Evolutionary conservation across 2,329 filamentous ascomycete species (phyloP).

Genomic region (Penicillium sp.): DNA sequence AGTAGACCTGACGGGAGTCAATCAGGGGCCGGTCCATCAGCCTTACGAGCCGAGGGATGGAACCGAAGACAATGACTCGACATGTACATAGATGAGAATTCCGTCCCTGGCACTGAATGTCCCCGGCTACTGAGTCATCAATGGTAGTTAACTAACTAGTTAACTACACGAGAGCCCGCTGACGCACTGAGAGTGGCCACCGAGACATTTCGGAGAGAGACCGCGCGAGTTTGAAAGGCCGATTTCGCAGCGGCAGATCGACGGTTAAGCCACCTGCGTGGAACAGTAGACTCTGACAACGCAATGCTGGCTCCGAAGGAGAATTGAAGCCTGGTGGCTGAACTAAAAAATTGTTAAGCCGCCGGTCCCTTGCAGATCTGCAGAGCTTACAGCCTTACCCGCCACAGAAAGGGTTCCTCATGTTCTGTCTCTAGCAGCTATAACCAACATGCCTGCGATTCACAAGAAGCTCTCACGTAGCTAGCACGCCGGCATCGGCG

Average conservation of each 20-base stretch:
- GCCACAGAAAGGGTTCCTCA: background rate
- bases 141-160: too few relatives aligned
- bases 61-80: background rate
- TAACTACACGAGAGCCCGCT: background rate
- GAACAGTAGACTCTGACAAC: background rate
- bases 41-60: background rate
- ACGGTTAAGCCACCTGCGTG: background rate
- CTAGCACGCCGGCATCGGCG: constrained; percentile 18
- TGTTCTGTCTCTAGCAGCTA: background rate
- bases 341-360: background rate
- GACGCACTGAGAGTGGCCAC: background rate
- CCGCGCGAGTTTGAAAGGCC: background rate
- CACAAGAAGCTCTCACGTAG: background rate
- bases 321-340: background rate
- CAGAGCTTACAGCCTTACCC: background rate
- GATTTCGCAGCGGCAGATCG: background rate
- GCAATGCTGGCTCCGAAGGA: background rate
- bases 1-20: background rate
- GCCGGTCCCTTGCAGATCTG: background rate
- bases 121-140: background rate
- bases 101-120: background rate
- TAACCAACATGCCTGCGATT: background rate
- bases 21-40: background rate
- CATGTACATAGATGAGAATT: background rate
- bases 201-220: background rate